Conservation (phyloP, 2,329 filamentous ascomycete species). For the Cercospora sp. region DNA sequence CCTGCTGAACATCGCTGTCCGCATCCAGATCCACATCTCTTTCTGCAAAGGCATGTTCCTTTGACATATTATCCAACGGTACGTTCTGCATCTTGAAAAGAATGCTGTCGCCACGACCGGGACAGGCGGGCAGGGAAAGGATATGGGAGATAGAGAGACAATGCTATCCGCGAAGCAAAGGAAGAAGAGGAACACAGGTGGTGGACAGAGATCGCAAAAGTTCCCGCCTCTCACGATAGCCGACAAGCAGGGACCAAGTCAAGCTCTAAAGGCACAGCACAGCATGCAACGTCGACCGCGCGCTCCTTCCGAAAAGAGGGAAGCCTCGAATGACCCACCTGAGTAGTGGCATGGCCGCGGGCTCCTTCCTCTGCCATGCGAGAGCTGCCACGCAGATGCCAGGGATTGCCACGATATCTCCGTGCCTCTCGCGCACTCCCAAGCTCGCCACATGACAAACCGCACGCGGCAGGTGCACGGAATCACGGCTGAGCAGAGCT, state of each 20-base stretch:
- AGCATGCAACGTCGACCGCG: constrained; percentile 10
- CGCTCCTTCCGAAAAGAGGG: constrained; percentile 18
- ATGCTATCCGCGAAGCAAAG: constrained; percentile 1
- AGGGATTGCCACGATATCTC: constrained; percentile 5
- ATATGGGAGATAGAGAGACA: not conserved
- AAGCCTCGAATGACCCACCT: not conserved
- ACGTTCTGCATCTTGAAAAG: constrained; percentile 22
- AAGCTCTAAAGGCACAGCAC: constrained; percentile 5
- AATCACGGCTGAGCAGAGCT: not conserved
- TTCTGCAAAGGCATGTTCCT: constrained; percentile 17
- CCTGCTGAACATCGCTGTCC: constrained; percentile 26
- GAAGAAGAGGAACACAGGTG: not conserved
- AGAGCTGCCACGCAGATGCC: constrained; percentile 4
- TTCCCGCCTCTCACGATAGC: not conserved
- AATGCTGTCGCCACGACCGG: constrained; percentile 3
- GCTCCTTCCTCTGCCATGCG: constrained; percentile 6
- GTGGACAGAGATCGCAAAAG: not conserved
- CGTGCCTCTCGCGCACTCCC: not conserved
- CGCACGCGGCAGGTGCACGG: not conserved
- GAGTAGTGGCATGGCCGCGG: not conserved
- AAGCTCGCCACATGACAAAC: not conserved
- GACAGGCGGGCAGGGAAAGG: not conserved
- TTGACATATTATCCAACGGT: constrained; percentile 19
- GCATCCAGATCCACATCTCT: constrained; percentile 19
- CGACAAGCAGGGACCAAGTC: constrained; percentile 12